phyloP scores from a whole-genome alignment of 1,284 basidiomycete species.

The Trichosporon faecale region DNA sequence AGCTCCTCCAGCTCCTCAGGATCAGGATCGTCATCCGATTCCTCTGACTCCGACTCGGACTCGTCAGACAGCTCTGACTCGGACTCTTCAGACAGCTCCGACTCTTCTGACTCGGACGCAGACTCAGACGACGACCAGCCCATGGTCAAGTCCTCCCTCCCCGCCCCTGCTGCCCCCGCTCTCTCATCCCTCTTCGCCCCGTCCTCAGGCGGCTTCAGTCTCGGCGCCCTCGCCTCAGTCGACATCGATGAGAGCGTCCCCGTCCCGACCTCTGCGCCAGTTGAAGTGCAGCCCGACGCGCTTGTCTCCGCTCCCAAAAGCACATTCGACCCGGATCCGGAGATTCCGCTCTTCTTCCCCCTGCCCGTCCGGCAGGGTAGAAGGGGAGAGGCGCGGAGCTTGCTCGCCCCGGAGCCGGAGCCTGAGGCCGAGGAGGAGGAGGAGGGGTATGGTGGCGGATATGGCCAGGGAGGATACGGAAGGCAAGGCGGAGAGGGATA shows the following conservation, averaged over 20 bases:
- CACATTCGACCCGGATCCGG: slow-evolving; percentile 38
- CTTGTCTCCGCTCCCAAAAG: slow-evolving; percentile 25
- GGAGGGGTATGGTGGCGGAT: slow-evolving; percentile 22
- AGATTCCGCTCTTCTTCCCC: slow-evolving; percentile 48
- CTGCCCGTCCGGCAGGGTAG: slow-evolving; percentile 13
- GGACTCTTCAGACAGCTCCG: neutral
- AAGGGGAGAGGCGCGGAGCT: slow-evolving; percentile 29
- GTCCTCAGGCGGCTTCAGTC: slow-evolving; percentile 31
- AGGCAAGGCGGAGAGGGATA: neutral
- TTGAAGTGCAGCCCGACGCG: slow-evolving; percentile 15
- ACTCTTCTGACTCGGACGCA: slow-evolving; percentile 14
- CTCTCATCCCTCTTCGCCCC: slow-evolving; percentile 17
- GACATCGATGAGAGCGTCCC: slow-evolving; percentile 48
- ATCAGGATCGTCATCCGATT: neutral
- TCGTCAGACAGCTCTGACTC: neutral
- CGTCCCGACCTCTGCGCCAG: slow-evolving; percentile 25
- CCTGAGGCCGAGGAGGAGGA: slow-evolving; percentile 10
- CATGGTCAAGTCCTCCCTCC: neutral
- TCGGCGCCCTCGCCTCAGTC: slow-evolving; percentile 41
- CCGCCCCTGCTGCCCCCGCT: neutral
- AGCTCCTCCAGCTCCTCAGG: neutral
- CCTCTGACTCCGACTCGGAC: slow-evolving; percentile 3
- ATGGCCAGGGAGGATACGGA: slow-evolving; percentile 12
- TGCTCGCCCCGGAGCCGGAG: slow-evolving; percentile 14
- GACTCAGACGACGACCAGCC: slow-evolving; percentile 17